Conservation (phyloP, 2,329 filamentous ascomycete genomes). For the Colletotrichum tropicale region DNA sequence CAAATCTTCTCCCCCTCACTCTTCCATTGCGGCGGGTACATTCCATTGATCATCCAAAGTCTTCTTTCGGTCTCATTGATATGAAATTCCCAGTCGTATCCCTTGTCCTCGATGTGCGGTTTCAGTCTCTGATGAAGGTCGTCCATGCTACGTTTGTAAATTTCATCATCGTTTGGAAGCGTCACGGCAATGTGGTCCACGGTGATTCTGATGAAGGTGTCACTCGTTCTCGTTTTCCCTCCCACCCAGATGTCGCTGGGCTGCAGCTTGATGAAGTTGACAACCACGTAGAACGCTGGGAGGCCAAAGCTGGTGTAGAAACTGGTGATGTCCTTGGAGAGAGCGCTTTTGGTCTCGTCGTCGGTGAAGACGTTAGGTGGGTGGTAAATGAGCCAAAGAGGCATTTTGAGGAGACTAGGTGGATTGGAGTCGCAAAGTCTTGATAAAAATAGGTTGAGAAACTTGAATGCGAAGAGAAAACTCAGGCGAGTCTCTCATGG, state of each 20-base stretch:
- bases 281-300: constrained; percentile 48
- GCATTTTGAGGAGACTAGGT: constrained; percentile 31
- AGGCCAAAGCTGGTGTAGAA: constrained; percentile 30
- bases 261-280: constrained; percentile 38
- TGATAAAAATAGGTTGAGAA: too few relatives aligned
- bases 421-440: too few relatives aligned
- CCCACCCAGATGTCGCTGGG: constrained; percentile 26
- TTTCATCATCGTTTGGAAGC: constrained; percentile 28
- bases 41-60: constrained; percentile 48
- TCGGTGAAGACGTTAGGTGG: constrained; percentile 35
- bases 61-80: constrained; percentile 44
- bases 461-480: background rate
- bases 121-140: constrained; percentile 36
- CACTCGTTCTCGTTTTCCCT: constrained; percentile 21
- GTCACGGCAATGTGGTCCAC: constrained; percentile 27
- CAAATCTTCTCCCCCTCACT: constrained; percentile 40
- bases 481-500: too few relatives aligned
- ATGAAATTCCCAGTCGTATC: constrained; percentile 48
- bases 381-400: constrained; percentile 48
- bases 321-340: constrained; percentile 38
- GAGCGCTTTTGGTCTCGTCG: constrained; percentile 27
- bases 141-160: constrained; percentile 1
- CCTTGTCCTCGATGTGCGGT: constrained; percentile 42
- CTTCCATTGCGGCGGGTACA: constrained; percentile 36
- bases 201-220: constrained; percentile 36